Evolutionary conservation across 345 rosid genomes (phyloP), one percentile per base, ranked within the genome.

Genomic region (Syzygium jambos): DNA sequence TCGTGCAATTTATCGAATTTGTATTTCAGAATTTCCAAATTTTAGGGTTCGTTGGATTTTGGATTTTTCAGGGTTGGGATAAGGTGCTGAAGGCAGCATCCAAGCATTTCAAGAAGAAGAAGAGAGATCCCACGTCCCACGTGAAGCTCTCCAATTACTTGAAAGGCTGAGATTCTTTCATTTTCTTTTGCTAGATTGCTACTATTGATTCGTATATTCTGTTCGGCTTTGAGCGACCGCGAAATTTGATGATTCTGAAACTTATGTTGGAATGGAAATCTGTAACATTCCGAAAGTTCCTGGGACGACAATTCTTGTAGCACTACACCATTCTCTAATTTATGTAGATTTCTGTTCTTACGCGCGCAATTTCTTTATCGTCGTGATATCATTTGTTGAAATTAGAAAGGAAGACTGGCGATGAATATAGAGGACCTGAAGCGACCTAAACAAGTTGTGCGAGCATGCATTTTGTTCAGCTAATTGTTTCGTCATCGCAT

Each of bases 71-170:
- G 99, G 95, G 96, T 27, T 96, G 96, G 97, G 89, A 85, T 86
- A 94, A 93, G 89, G 85, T 94, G 91, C 87, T 96, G 84, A 97
- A 92, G 89, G 96, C 96, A 43, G 98, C 98, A 10, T 87, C 96
- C 1, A 97, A 91, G 87, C 99, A 93, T 86, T 95, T 96, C 91
- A 97, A 95, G 97, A 95, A 90, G 57, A 87, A 80, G 89, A 93
- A 90, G 91, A 94, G 65, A 87, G 95, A 94, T 9, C 51, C 91
- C 13, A 34, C 86, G 13, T 87, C 57, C 78, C 93, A 92, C 80
- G 87, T 87, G 61, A 91, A 91, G 93, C 91, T 95, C 78, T 91
- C 93, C 85, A 92, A 86, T 43, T 92, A 86, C 86, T 87, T 93
- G 90, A 91, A 88, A 85, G 89, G 46, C 56, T n/a, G 46, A 55